phyloP scores from a whole-genome alignment of 202 grass and related monocot species.

The Setaria viridis region DNA sequence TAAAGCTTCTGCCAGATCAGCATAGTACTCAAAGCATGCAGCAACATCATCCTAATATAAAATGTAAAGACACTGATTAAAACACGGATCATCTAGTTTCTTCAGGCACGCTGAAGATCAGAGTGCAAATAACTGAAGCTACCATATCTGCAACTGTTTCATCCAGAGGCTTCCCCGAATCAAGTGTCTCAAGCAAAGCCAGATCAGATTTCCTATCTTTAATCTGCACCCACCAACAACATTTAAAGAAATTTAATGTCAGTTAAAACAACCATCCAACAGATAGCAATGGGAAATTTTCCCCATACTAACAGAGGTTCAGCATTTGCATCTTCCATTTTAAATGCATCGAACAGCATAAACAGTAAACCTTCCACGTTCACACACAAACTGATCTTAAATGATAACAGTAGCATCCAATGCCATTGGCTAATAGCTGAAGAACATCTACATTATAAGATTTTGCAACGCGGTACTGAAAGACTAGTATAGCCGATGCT shows the following conservation, averaged over 20 bases:
- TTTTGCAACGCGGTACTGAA: neutral
- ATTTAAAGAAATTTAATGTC: constrained; percentile 32
- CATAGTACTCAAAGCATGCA: constrained; percentile 81
- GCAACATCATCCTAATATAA: constrained; percentile 73
- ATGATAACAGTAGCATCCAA: neutral
- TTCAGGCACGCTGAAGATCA: constrained; percentile 25
- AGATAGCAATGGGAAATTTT: neutral
- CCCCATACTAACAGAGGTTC: constrained; percentile 15
- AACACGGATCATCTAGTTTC: constrained; percentile 1
- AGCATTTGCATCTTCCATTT: neutral
- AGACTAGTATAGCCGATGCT: neutral
- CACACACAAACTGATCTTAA: neutral
- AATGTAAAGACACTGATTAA: constrained; percentile 34
- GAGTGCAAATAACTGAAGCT: constrained; percentile 18
- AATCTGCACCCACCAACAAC: constrained; percentile 59
- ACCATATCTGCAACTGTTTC: constrained; percentile 76
- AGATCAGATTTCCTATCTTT: constrained; percentile 67
- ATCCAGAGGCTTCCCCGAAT: constrained; percentile 79
- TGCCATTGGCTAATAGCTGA: neutral
- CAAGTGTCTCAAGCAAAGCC: constrained; percentile 68
- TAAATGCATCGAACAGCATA: constrained; percentile 22
- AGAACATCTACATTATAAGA: neutral
- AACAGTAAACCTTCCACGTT: constrained; percentile 2
- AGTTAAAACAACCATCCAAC: neutral
- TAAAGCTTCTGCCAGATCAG: constrained; percentile 73